Conservation (phyloP, 805 yeast genomes). For the Brettanomyces sp. region DNA sequence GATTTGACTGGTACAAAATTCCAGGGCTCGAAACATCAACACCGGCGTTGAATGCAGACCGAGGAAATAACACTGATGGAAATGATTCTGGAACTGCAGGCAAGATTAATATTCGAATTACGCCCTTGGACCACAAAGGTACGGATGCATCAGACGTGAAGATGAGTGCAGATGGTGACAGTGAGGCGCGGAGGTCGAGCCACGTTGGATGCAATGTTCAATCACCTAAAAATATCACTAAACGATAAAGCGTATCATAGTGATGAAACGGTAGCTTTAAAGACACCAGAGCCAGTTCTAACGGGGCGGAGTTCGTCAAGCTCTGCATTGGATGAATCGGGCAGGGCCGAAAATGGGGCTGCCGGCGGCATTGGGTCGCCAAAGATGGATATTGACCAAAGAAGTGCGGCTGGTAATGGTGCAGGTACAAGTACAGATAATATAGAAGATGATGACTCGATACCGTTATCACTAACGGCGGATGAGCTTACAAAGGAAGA, state of each 20-base stretch:
- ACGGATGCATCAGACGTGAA: no score
- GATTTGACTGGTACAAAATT: slow-evolving; percentile 15
- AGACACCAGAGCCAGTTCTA: no score
- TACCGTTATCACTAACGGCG: slow-evolving; percentile 57
- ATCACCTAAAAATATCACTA: slow-evolving; percentile 2
- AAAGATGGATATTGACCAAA: not conserved
- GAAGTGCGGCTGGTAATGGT: not conserved
- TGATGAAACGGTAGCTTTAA: slow-evolving; percentile 6
- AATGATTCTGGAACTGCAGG: no score
- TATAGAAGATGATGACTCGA: slow-evolving; percentile 27
- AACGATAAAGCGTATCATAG: slow-evolving; percentile 6
- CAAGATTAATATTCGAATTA: no score
- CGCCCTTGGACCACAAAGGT: no score
- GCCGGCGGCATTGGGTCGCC: not conserved
- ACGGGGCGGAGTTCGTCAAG: no score
- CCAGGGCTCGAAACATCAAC: slow-evolving; percentile 9
- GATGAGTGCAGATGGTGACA: no score
- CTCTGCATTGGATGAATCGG: not conserved
- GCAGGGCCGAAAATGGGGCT: not conserved
- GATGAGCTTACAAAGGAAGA: slow-evolving; percentile 71
- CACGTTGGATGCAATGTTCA: slow-evolving; percentile 1
- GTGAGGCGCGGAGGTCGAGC: no score
- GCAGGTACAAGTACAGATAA: not conserved
- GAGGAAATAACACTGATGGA: no score
- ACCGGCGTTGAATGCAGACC: not conserved